Percentiles rank a stretch among this genome's conserved stretches.
Evolutionary conservation across 768 basidiomycete genomes (phyloP).

Genomic region (Naematelia encephala): DNA sequence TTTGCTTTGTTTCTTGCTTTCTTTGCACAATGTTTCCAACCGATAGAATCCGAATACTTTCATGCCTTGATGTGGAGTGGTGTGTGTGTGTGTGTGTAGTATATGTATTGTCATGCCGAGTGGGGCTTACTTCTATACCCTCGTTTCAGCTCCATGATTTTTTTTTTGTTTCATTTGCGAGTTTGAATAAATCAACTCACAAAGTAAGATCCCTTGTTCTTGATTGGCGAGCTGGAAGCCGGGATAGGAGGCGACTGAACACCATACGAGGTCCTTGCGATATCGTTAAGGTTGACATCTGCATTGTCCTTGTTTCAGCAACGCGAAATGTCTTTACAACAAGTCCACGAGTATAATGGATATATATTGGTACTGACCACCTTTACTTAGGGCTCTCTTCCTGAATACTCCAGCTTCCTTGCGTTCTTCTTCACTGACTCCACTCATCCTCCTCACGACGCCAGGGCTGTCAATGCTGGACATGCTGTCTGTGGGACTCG

Average conservation of each 20-base stretch:
- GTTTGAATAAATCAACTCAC: not conserved
- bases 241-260: conserved; percentile 58
- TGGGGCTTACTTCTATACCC: not conserved
- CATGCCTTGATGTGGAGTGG: not conserved
- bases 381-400: conserved; percentile 61
- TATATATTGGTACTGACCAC: conserved; percentile 41
- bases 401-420: conserved; percentile 65
- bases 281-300: conserved; percentile 65
- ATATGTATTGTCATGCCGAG: too few species aligned
- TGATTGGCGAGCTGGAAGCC: conserved; percentile 45
- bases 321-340: not conserved
- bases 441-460: conserved; percentile 48
- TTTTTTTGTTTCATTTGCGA: too few species aligned
- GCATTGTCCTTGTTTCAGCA: conserved; percentile 2
- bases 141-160: too few species aligned
- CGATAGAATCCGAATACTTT: too few species aligned
- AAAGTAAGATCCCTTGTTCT: conserved; percentile 25
- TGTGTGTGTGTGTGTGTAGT: not conserved
- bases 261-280: conserved; percentile 78
- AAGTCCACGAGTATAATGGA: not conserved
- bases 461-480: conserved; percentile 13
- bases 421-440: conserved; percentile 64
- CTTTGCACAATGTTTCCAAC: not conserved
- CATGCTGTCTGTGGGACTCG: conserved; percentile 19
- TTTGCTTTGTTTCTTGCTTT: not conserved